These are phyloP conservation scores for Phellopilus nigrolimitatus DNA, from an alignment of 1,284 basidiomycete species.

Conservation along the genomic window DNA sequence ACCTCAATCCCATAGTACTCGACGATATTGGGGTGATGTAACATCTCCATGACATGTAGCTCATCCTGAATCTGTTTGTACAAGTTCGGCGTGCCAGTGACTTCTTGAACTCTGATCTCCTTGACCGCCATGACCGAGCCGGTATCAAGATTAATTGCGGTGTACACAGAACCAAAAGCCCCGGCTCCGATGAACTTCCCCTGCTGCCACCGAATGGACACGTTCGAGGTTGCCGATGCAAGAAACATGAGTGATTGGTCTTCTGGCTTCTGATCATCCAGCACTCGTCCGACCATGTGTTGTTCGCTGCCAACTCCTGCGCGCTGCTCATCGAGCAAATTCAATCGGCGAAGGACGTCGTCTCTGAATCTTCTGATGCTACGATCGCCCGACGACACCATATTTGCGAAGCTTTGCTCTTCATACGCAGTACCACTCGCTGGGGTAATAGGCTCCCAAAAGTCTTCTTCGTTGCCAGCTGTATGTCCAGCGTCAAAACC, in stretches of 20 bases:
- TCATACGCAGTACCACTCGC: conserved; percentile 34
- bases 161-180: conserved; percentile 97
- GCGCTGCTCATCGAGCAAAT: conserved; percentile 60
- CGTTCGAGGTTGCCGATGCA: conserved; percentile 89
- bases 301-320: conserved; percentile 61
- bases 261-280: conserved; percentile 88
- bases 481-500: conserved; percentile 42
- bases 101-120: conserved; percentile 97
- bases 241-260: conserved; percentile 89
- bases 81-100: conserved; percentile 75
- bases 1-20: conserved; percentile 99
- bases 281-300: conserved; percentile 79
- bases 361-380: conserved; percentile 74
- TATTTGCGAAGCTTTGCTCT: conserved; percentile 33
- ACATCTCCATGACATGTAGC: conserved; percentile 97
- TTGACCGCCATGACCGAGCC: conserved; percentile 99
- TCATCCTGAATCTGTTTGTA: conserved; percentile 97
- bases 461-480: conserved; percentile 47
- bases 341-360: conserved; percentile 53
- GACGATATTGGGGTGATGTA: conserved; percentile 97
- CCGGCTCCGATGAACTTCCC: conserved; percentile 97
- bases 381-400: conserved; percentile 44
- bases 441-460: conserved; percentile 32
- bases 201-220: conserved; percentile 98
- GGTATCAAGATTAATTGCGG: conserved; percentile 95